Conservation (phyloP, 371 early-diverging fungal genomes). For the Rhizopus sp. region DNA sequence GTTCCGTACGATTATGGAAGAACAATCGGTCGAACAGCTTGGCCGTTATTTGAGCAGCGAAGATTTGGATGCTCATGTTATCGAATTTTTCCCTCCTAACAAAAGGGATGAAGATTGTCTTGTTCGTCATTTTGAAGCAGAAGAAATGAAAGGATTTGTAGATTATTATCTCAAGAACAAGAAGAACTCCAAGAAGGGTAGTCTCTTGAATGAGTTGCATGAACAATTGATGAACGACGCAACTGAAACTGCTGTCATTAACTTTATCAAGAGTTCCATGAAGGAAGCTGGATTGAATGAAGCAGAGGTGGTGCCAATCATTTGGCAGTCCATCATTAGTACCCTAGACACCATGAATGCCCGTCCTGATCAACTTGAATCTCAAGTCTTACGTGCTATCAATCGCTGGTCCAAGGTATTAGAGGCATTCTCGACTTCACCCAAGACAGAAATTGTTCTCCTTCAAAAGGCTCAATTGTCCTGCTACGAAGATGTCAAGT, state of each 20-base stretch:
- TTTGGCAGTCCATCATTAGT: constrained; percentile 81
- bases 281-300: constrained; percentile 79
- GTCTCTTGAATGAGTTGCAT: constrained; percentile 58
- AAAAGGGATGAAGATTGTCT: constrained; percentile 88
- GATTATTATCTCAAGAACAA: constrained; percentile 78
- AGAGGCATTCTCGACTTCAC: constrained; percentile 71
- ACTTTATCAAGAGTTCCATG: constrained; percentile 66
- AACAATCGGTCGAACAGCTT: constrained; percentile 78
- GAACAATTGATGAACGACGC: constrained; percentile 62
- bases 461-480: constrained; percentile 81
- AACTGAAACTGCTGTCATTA: constrained; percentile 57
- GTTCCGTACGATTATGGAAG: constrained; percentile 79
- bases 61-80: constrained; percentile 73
- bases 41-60: constrained; percentile 66
- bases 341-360: constrained; percentile 73
- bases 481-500: constrained; percentile 87
- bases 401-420: constrained; percentile 71
- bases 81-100: constrained; percentile 91
- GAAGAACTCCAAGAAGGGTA: constrained; percentile 68
- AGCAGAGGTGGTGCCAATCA: constrained; percentile 70
- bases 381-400: constrained; percentile 68
- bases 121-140: constrained; percentile 88
- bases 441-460: constrained; percentile 84
- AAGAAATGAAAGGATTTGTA: constrained; percentile 85
- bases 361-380: constrained; percentile 84